Conservation (phyloP, 441 rosid genomes). For the Macaranga tanarius region DNA sequence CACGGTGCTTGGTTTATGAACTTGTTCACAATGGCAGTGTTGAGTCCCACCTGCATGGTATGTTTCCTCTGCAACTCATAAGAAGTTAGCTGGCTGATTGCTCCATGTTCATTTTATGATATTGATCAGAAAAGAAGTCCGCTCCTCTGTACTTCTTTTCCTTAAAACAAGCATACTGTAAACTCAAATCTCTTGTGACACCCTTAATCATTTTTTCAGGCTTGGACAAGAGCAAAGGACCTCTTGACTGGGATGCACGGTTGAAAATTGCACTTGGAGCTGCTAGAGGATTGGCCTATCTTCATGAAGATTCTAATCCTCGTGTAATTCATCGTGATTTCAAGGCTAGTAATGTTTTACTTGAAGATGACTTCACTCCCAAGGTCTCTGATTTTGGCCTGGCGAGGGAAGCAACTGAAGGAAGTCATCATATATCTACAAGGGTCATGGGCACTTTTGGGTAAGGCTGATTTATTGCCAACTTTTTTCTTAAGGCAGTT, state of each 20-base stretch:
- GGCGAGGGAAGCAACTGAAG: constrained; percentile 98
- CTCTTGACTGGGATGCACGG: constrained; percentile 95
- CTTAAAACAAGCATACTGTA: neutral
- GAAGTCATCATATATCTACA: constrained; percentile 90
- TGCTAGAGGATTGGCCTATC: constrained; percentile 96
- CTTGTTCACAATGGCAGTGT: constrained; percentile 91
- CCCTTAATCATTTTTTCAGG: constrained; percentile 37
- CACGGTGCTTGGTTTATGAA: constrained; percentile 85
- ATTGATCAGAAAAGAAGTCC: neutral
- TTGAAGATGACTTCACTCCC: constrained; percentile 88
- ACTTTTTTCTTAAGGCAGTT: neutral
- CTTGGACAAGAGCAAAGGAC: constrained; percentile 55
- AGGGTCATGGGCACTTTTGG: constrained; percentile 99
- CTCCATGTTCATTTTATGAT: constrained; percentile 1
- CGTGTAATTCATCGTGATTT: constrained; percentile 97
- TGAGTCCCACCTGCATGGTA: constrained; percentile 98
- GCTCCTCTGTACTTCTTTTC: constrained; percentile 8
- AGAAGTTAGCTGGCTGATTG: neutral
- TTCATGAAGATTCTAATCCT: constrained; percentile 97
- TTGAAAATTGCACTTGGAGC: constrained; percentile 98
- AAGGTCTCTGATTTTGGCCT: constrained; percentile 98
- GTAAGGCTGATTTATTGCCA: constrained; percentile 34
- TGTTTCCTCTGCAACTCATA: constrained; percentile 12
- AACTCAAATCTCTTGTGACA: constrained; percentile 7
- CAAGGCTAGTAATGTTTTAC: constrained; percentile 91